Conservation (phyloP, 106 monocot genomes). For the Posidonia australis region DNA sequence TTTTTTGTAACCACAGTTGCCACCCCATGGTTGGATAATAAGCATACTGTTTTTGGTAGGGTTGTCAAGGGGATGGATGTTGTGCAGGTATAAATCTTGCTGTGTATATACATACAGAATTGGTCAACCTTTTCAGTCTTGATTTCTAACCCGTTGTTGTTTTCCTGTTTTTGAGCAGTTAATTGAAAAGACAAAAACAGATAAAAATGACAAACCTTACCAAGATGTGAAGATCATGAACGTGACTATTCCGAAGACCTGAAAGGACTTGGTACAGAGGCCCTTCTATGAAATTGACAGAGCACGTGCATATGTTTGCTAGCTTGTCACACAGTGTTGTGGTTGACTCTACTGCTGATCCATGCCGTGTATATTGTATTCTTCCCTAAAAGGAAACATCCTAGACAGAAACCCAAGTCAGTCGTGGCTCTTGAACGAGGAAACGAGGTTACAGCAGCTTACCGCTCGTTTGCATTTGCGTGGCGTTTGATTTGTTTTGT, state of each 20-base stretch:
- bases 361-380: too few species aligned
- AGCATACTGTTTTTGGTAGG: conserved; percentile 94
- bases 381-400: too few species aligned
- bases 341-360: too few species aligned
- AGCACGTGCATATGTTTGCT: too few species aligned
- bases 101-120: neutral
- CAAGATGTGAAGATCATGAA: conserved; percentile 99
- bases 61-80: conserved; percentile 99
- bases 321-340: too few species aligned
- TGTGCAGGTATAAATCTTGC: conserved; percentile 58
- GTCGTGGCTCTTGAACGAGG: too few species aligned
- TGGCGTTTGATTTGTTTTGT: too few species aligned
- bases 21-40: conserved; percentile 95
- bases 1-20: conserved; percentile 97
- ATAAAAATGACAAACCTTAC: conserved; percentile 89
- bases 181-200: conserved; percentile 93
- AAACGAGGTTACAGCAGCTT: too few species aligned
- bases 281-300: too few species aligned
- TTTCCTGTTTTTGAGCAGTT: conserved; percentile 24
- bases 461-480: too few species aligned
- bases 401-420: too few species aligned
- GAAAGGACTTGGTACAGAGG: neutral
- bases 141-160: neutral
- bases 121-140: neutral
- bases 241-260: conserved; percentile 73